Conservation (phyloP, 768 basidiomycete genomes). For the Coprinellus micaceus region DNA sequence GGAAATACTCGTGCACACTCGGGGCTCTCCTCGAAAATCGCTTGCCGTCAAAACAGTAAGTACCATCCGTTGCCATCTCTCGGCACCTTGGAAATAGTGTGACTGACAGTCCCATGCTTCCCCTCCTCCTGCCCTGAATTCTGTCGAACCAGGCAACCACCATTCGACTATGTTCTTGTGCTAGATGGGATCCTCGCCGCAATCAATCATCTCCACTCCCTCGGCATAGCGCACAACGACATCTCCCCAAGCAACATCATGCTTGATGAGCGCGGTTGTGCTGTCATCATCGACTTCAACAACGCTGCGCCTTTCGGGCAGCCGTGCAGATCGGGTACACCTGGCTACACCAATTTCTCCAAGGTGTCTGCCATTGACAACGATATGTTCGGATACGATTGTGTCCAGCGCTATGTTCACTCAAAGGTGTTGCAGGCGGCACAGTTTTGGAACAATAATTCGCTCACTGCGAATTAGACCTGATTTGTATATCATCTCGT, state of each 20-base stretch:
- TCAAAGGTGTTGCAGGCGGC: background rate
- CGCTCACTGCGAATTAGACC: background rate
- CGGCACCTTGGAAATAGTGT: background rate
- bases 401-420: slow-evolving; percentile 9
- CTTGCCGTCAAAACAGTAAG: slow-evolving; percentile 11
- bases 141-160: slow-evolving; percentile 8
- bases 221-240: slow-evolving; percentile 25
- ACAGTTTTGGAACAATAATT: background rate
- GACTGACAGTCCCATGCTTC: background rate
- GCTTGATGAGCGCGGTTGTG: slow-evolving; percentile 17
- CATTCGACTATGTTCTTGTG: slow-evolving; percentile 9
- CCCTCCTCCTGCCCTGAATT: background rate
- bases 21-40: slow-evolving; percentile 7
- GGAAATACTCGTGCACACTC: slow-evolving; percentile 12
- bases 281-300: slow-evolving; percentile 26
- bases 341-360: slow-evolving; percentile 13
- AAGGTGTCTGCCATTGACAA: slow-evolving; percentile 11
- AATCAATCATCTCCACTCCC: slow-evolving; percentile 18
- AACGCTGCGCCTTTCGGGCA: slow-evolving; percentile 12
- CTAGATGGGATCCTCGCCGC: slow-evolving; percentile 15
- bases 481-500: background rate
- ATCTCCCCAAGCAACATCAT: slow-evolving; percentile 24
- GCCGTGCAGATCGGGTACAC: slow-evolving; percentile 15
- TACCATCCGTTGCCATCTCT: background rate
- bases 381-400: slow-evolving; percentile 11